phyloP scores from a whole-genome alignment of 2,329 filamentous ascomycete species.

The Shiraia sp. region DNA sequence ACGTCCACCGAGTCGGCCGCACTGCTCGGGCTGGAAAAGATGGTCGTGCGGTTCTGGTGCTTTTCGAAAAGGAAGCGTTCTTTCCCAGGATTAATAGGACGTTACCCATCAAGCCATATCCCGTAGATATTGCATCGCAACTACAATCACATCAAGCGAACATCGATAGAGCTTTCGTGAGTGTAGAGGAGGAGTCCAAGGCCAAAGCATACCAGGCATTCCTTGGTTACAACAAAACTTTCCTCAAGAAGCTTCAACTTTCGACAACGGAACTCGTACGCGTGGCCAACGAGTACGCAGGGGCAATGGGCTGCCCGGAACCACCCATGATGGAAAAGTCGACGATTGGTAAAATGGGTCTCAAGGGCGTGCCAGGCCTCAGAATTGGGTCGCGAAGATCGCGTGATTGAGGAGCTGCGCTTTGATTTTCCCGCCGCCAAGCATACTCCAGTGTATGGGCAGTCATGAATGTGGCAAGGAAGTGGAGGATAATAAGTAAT shows the following conservation, averaged over 20 bases:
- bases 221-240: constrained; percentile 53
- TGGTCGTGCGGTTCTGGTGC: constrained; percentile 58
- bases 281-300: constrained; percentile 50
- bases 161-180: constrained; percentile 39
- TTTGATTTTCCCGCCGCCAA: neutral
- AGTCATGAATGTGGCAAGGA: too few species aligned
- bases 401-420: neutral
- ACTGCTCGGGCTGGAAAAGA: constrained; percentile 51
- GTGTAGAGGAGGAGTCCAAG: constrained; percentile 48
- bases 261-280: constrained; percentile 46
- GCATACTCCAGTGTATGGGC: neutral
- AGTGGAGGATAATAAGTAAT: too few species aligned
- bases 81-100: constrained; percentile 55
- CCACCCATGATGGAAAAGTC: constrained; percentile 51
- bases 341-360: constrained; percentile 53
- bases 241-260: constrained; percentile 48
- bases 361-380: constrained; percentile 51
- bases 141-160: constrained; percentile 36
- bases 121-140: constrained; percentile 45
- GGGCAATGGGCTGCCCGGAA: constrained; percentile 50
- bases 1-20: constrained; percentile 47
- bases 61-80: constrained; percentile 57
- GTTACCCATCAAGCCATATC: constrained; percentile 56
- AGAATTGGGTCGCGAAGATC: constrained; percentile 31
- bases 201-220: constrained; percentile 52